phyloP scores from a whole-genome alignment of 2,329 filamentous ascomycete species.

The Fusarium incarnatum region DNA sequence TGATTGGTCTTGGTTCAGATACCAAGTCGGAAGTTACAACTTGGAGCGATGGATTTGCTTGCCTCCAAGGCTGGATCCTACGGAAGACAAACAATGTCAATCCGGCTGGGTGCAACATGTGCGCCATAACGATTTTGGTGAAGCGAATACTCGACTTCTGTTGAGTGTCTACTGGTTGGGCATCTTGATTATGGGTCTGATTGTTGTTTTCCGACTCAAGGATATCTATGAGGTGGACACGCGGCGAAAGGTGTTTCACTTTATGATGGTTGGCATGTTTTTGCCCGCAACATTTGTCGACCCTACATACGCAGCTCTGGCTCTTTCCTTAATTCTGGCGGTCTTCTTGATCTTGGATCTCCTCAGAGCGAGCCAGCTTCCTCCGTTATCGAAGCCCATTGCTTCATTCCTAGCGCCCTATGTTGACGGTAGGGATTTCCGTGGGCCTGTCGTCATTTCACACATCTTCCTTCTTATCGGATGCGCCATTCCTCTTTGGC shows the following conservation, averaged over 20 bases:
- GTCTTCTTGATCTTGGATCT: conserved; percentile 91
- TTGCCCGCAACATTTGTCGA: conserved; percentile 88
- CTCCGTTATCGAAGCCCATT: conserved; percentile 86
- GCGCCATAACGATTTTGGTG: conserved; percentile 74
- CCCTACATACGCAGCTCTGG: conserved; percentile 83
- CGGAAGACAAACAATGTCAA: conserved; percentile 55
- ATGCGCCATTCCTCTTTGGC: conserved; percentile 94
- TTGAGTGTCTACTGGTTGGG: conserved; percentile 78
- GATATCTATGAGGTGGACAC: conserved; percentile 92
- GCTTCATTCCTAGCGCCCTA: conserved; percentile 91
- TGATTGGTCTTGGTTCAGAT: conserved; percentile 77
- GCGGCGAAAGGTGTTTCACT: conserved; percentile 95
- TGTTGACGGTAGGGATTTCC: conserved; percentile 91
- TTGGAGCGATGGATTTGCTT: conserved; percentile 82
- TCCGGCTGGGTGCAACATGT: conserved; percentile 73
- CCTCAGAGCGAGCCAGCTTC: conserved; percentile 89
- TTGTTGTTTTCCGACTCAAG: conserved; percentile 79
- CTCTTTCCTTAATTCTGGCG: conserved; percentile 81
- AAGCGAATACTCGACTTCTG: conserved; percentile 83
- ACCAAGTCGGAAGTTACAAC: conserved; percentile 74
- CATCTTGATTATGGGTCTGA: conserved; percentile 77
- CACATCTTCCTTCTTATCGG: conserved; percentile 97
- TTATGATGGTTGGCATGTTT: conserved; percentile 98
- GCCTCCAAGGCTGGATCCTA: conserved; percentile 59
- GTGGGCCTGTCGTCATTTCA: conserved; percentile 93